Percentiles rank a stretch among this genome's conserved stretches.
Conservation (phyloP, 495 filamentous ascomycete genomes). For the Letharia lupina region DNA sequence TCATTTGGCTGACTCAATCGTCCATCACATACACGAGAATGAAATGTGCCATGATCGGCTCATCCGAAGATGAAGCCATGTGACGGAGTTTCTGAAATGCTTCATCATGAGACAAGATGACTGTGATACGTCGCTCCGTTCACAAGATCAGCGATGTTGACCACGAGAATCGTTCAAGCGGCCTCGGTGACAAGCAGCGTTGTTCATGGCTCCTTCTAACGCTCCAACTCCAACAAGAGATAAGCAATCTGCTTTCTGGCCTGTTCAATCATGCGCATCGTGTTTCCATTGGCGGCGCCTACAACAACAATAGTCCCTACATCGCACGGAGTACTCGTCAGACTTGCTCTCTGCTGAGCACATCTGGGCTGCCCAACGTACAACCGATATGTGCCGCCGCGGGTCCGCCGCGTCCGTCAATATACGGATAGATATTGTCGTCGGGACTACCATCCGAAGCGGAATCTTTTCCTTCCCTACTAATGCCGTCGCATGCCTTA, state of each 20-base stretch:
- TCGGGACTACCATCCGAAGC: neutral
- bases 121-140: neutral
- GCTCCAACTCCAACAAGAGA: neutral
- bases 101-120: neutral
- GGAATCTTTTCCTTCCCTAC: neutral
- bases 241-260: neutral
- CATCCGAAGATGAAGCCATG: neutral
- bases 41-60: neutral
- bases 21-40: too few species aligned
- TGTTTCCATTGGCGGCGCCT: neutral
- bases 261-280: neutral
- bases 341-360: neutral
- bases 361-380: neutral
- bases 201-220: neutral
- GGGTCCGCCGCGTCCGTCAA: neutral
- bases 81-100: neutral
- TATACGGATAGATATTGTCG: neutral
- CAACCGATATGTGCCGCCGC: neutral
- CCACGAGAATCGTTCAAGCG: neutral
- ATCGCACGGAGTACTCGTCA: neutral
- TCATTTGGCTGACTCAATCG: neutral
- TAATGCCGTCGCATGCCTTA: neutral
- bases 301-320: neutral
- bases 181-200: neutral
- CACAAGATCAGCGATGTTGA: neutral